Evolutionary conservation across 192 early-diverging fungal species (phyloP).

Genomic region (Rhizophlyctis rosea): DNA sequence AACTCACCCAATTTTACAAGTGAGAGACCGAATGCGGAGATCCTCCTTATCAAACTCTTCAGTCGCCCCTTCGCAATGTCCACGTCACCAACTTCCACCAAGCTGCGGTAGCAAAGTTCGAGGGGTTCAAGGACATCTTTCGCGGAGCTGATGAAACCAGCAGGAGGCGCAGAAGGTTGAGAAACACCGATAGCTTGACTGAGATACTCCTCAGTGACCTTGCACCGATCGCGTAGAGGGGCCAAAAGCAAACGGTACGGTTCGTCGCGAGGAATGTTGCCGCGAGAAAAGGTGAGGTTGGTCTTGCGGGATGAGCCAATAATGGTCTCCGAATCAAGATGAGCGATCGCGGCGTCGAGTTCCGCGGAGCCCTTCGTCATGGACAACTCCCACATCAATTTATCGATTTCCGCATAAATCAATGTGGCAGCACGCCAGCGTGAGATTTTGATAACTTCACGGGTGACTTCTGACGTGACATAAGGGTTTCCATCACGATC

Average conservation of each 20-base stretch:
- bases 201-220: conserved; percentile 32
- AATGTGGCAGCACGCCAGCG: conserved; percentile 35
- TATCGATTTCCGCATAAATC: conserved; percentile 32
- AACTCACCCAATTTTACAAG: conserved; percentile 27
- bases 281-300: conserved; percentile 27
- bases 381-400: conserved; percentile 31
- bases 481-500: conserved; percentile 40
- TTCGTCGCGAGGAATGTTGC: conserved; percentile 31
- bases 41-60: conserved; percentile 10
- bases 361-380: conserved; percentile 19
- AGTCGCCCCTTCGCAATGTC: conserved; percentile 31
- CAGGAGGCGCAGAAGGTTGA: conserved; percentile 28
- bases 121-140: conserved; percentile 28
- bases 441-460: conserved; percentile 32
- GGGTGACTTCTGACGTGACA: conserved; percentile 30
- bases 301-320: conserved; percentile 20
- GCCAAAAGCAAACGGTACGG: conserved; percentile 29
- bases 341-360: conserved; percentile 6
- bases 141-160: conserved; percentile 17
- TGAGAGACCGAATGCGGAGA: conserved; percentile 32
- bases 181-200: conserved; percentile 19
- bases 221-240: conserved; percentile 24
- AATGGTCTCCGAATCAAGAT: conserved; percentile 16
- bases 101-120: conserved; percentile 22
- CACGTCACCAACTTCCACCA: conserved; percentile 19